Evolutionary conservation across 345 rosid genomes (phyloP).

Genomic region (Brassica cretica): DNA sequence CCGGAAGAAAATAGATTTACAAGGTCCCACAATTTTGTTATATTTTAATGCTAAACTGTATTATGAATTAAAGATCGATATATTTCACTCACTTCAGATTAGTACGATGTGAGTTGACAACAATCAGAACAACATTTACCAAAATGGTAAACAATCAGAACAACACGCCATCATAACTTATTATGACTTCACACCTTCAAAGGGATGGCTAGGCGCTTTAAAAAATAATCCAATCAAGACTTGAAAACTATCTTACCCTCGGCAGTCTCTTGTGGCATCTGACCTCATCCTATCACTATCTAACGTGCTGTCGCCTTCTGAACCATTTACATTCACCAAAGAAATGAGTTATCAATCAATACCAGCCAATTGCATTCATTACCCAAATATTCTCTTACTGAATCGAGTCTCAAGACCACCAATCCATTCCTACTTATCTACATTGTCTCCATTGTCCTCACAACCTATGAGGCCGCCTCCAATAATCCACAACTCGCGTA

Average conservation of each 20-base stretch:
- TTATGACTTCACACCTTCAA: too few species aligned
- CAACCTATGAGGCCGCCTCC: conserved; percentile 58
- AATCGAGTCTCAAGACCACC: background rate
- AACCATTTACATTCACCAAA: background rate
- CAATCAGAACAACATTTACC: too few species aligned
- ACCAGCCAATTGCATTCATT: background rate
- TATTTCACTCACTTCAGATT: too few species aligned
- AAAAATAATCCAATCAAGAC: too few species aligned
- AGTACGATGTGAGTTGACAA: too few species aligned
- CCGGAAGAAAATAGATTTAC: background rate
- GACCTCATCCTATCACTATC: background rate
- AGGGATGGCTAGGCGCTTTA: too few species aligned
- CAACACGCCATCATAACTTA: too few species aligned
- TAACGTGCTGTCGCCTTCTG: background rate
- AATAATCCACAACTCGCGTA: conserved; percentile 60
- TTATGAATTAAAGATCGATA: too few species aligned
- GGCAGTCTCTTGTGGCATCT: background rate
- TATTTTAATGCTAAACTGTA: too few species aligned
- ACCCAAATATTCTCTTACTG: background rate
- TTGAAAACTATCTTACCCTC: too few species aligned
- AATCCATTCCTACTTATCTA: too few species aligned
- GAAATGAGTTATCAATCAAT: background rate
- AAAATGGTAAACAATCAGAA: too few species aligned
- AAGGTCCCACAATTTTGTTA: background rate
- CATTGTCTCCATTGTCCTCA: conserved; percentile 47